Evolutionary conservation across 306 rosid species (phyloP), one percentile per base, ranked within the genome.

Genomic region (Cyclanthera cordifolia): DNA sequence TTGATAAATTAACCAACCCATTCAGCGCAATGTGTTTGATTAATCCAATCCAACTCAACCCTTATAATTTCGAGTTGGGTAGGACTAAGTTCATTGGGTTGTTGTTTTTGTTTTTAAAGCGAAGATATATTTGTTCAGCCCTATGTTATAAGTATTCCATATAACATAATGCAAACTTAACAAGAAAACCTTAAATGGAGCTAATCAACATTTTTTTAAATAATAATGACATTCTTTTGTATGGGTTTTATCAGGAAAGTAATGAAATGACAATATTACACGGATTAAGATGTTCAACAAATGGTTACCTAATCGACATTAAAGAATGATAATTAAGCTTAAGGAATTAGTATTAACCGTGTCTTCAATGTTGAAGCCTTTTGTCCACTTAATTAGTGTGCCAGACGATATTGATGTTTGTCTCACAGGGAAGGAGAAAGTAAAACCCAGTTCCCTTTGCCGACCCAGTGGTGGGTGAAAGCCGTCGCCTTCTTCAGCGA

Each of bases 341-440:
- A 52, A 79, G 72, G 83, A 58, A 72, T 30, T 56, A 76, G 75
- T 74, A 86, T 52, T 82, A 72, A 94, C 97, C 79, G 82, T 76
- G 74, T 90, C 96, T 56, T 90, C 95, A 46, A 94, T 85, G 72
- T 69, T 78, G 86, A 94, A 94, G 70, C 99, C 99, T 74, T 94
- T 94, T 15, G 97, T 88, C 99, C 99, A 94, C 83, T 80, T 94
- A 56, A 94, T 83, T 45, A 94, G 86, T 61, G 82, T 79, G 76
- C 99, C 99, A 4, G 97, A 88, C 73, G 96, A 79, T 78, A 94
- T 85, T 70, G 99, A 94, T 54, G 88, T 76, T 74, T 94, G 99
- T 82, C 80, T 87, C 79, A 94, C 97, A 9, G 99, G 99, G 79
- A 94, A 94, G 12, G 99, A 94, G 84, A 94, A 90, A 71, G 99